These are phyloP conservation scores for Takakia lepidozioides DNA, from an alignment of 225 moss, liverwort and hornwort species.

Conservation along the genomic window DNA sequence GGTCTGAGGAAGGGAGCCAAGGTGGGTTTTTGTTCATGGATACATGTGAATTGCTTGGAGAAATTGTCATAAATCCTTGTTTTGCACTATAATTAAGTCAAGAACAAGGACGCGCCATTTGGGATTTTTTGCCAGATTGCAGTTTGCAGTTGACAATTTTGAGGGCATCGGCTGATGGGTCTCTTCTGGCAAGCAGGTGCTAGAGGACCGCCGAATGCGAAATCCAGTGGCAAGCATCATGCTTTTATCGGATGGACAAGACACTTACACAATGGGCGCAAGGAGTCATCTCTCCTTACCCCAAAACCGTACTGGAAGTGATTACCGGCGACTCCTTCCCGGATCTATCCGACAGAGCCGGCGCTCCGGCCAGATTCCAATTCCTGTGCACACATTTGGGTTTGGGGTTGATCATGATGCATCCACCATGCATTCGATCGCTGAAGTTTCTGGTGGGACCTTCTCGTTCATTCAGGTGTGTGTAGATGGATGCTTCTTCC, in stretches of 20 bases:
- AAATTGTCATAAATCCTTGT: too few relatives aligned
- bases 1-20: slow-evolving; percentile 36
- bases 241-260: slow-evolving; percentile 42
- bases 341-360: slow-evolving; percentile 19
- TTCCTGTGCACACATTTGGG: slow-evolving; percentile 41
- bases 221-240: slow-evolving; percentile 40
- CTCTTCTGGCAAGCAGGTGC: slow-evolving; percentile 6
- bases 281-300: slow-evolving; percentile 9
- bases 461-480: slow-evolving; percentile 34
- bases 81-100: too few relatives aligned
- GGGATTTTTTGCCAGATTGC: too few relatives aligned
- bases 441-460: slow-evolving; percentile 34
- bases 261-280: slow-evolving; percentile 26
- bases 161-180: too few relatives aligned
- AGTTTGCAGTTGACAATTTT: too few relatives aligned
- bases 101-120: too few relatives aligned
- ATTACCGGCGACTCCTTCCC: slow-evolving; percentile 19
- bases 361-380: slow-evolving; percentile 9
- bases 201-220: slow-evolving; percentile 30
- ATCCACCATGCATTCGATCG: slow-evolving; percentile 26
- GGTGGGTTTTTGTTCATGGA: background rate
- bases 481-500: too few relatives aligned
- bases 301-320: slow-evolving; percentile 1
- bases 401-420: slow-evolving; percentile 43
- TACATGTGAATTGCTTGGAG: too few relatives aligned